A percentile compares a stretch with the other conserved stretches of the same genome.
Conservation (phyloP, 148 eudicot genomes). For the Cornus suecica region DNA sequence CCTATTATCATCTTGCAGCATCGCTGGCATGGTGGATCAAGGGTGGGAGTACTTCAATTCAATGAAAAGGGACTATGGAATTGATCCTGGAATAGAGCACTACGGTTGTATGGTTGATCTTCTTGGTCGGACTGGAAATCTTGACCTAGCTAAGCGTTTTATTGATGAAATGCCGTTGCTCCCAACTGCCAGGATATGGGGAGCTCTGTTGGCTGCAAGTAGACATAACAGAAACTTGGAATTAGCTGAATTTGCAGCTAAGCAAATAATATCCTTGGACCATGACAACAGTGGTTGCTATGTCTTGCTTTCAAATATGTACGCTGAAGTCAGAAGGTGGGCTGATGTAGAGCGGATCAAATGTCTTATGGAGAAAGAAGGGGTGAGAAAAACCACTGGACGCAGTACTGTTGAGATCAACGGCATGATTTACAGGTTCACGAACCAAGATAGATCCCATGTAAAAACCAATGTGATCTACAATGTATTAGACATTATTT, state of each 20-base stretch:
- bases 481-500: slow-evolving; percentile 41
- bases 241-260: slow-evolving; percentile 58
- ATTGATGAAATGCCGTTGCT: slow-evolving; percentile 58
- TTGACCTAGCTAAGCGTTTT: slow-evolving; percentile 41
- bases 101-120: slow-evolving; percentile 82
- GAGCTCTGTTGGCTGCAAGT: slow-evolving; percentile 62
- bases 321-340: slow-evolving; percentile 64
- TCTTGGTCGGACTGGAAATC: slow-evolving; percentile 55
- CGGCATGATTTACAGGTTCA: slow-evolving; percentile 35
- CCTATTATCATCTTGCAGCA: slow-evolving; percentile 63
- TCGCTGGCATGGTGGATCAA: slow-evolving; percentile 56
- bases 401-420: slow-evolving; percentile 40
- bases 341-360: slow-evolving; percentile 49
- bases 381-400: slow-evolving; percentile 39
- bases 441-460: slow-evolving; percentile 46
- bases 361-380: slow-evolving; percentile 34
- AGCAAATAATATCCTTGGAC: slow-evolving; percentile 33
- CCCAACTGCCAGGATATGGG: slow-evolving; percentile 80
- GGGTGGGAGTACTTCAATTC: slow-evolving; percentile 60
- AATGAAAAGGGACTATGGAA: slow-evolving; percentile 52
- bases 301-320: slow-evolving; percentile 53
- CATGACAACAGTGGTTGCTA: slow-evolving; percentile 58
- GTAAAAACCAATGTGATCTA: slow-evolving; percentile 34
- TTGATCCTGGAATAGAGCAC: slow-evolving; percentile 75
- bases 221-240: slow-evolving; percentile 47